phyloP scores from a whole-genome alignment of 495 filamentous ascomycete species.

The Neohortaea acidophila region DNA sequence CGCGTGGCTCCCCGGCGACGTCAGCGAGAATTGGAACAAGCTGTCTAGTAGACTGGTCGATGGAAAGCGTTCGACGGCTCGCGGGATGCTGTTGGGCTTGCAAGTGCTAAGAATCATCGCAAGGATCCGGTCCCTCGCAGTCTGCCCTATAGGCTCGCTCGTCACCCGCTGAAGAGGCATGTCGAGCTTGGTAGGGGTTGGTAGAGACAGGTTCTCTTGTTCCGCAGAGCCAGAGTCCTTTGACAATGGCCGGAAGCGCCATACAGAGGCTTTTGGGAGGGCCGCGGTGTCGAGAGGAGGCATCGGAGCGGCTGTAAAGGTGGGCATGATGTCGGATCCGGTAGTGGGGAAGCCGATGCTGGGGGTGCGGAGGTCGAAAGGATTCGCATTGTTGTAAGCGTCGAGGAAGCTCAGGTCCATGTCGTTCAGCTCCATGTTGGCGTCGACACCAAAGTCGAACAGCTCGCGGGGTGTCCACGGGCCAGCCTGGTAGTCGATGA shows the following conservation, averaged over 20 bases:
- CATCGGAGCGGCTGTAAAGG: conserved; percentile 15
- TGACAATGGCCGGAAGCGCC: conserved; percentile 38
- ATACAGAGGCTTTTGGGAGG: conserved; percentile 33
- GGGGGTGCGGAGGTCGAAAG: conserved; percentile 20
- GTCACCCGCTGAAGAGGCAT: conserved; percentile 24
- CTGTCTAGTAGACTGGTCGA: conserved; percentile 42
- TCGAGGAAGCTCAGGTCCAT: conserved; percentile 44
- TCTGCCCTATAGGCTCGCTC: conserved; percentile 31
- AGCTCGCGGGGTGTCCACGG: conserved; percentile 23
- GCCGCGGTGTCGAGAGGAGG: conserved; percentile 15
- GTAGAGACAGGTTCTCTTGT: conserved; percentile 39
- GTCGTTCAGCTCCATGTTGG: conserved; percentile 44
- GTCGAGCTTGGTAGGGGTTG: conserved; percentile 19
- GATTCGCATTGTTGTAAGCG: conserved; percentile 37
- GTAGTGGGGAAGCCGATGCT: conserved; percentile 15
- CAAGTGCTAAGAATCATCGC: conserved; percentile 41
- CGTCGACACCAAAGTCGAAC: conserved; percentile 36
- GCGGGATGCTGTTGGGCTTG: conserved; percentile 30
- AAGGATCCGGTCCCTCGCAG: conserved; percentile 41
- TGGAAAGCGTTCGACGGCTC: conserved; percentile 45
- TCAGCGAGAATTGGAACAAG: conserved; percentile 45
- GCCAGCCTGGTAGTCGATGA: conserved; percentile 16
- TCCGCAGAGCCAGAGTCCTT: conserved; percentile 38
- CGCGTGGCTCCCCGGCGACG: conserved; percentile 32
- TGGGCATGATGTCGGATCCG: conserved; percentile 18